Base-by-base conservation (phyloP, 441 rosid species). In the Erysimum cheiri region DNA sequence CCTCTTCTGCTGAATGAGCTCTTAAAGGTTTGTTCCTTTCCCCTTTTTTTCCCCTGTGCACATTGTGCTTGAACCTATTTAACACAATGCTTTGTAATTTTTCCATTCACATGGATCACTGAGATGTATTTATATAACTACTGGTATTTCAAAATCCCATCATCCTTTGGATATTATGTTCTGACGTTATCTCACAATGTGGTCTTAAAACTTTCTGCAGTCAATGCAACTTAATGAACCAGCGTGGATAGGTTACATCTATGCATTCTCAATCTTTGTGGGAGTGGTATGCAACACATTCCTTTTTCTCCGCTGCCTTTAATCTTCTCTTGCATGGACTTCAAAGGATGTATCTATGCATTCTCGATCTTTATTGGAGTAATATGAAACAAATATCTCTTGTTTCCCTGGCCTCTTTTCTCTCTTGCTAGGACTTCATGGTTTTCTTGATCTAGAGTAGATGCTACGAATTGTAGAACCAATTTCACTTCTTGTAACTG, bases 191-290 rank as follows among this genome's bases (percentile, higher is more conserved):
- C 62, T 72, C 39, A 56, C 33, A 40, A 40, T 49, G 48, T 75
- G 9, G 70, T 69, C 63, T 56, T 56, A 70, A 64, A 67, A 64
- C 56, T 70, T 28, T 71, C 39, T 85, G 85, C 98, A 96, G 99
- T 91, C 99, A 61, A 93, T 96, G 99, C 99, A 96, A 90, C 82
- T 69, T 75, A 93, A 89, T 41, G 96, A 88, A 79, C 96, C 98
- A 60, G 96, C 98, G 59, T 93, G 91, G 97, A 85, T 86, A 54
- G 99, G 99, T 54, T 96, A 93, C 75, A 69, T 93, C 82, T 96
- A 88, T 66, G 98, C 99, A 71, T 83, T 93, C 80, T 80, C 83
- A 71, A 96, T 96, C 67, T 87, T 93, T 73, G 85, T 70, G 72
- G 99, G 99, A 74, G 99, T 93, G 97, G 99, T 96, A 96, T 46